Conservation (phyloP, 2,329 filamentous ascomycete species). For the Colletotrichum musae region DNA sequence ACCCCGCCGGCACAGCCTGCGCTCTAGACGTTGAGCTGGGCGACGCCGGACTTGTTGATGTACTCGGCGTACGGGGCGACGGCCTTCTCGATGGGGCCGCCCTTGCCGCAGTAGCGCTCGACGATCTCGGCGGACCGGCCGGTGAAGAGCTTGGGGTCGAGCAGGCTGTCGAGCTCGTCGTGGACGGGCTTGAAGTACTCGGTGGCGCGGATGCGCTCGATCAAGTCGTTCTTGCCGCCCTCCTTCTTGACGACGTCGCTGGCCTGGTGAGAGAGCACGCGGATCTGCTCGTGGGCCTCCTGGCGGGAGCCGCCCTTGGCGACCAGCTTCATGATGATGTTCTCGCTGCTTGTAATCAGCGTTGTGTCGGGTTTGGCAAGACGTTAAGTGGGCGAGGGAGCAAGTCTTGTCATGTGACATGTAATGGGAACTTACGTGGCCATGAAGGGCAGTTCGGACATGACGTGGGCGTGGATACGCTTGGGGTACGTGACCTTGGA, state of each 20-base stretch:
- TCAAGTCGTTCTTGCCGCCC: constrained; percentile 55
- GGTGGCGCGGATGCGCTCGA: constrained; percentile 80
- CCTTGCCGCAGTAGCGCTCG: constrained; percentile 59
- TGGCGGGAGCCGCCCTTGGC: constrained; percentile 80
- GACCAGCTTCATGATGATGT: constrained; percentile 84
- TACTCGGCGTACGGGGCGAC: constrained; percentile 55
- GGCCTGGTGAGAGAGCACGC: constrained; percentile 85
- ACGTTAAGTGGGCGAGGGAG: not conserved
- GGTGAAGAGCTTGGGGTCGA: constrained; percentile 71
- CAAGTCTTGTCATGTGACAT: not conserved
- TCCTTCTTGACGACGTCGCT: constrained; percentile 69
- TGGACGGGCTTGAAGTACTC: constrained; percentile 83
- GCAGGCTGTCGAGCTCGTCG: constrained; percentile 76
- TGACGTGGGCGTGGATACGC: constrained; percentile 76
- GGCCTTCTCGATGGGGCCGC: constrained; percentile 55
- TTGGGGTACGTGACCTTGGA: constrained; percentile 72
- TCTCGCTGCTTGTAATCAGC: constrained; percentile 52
- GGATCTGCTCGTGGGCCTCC: constrained; percentile 89
- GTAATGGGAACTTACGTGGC: constrained; percentile 60
- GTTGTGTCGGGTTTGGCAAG: not conserved
- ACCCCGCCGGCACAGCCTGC: not conserved
- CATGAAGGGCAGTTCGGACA: constrained; percentile 90
- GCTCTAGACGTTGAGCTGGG: constrained; percentile 56
- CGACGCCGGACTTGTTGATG: constrained; percentile 52
- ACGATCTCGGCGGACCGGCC: constrained; percentile 63